Conservation (phyloP, 116 monocot species). For the Zostera marina region DNA sequence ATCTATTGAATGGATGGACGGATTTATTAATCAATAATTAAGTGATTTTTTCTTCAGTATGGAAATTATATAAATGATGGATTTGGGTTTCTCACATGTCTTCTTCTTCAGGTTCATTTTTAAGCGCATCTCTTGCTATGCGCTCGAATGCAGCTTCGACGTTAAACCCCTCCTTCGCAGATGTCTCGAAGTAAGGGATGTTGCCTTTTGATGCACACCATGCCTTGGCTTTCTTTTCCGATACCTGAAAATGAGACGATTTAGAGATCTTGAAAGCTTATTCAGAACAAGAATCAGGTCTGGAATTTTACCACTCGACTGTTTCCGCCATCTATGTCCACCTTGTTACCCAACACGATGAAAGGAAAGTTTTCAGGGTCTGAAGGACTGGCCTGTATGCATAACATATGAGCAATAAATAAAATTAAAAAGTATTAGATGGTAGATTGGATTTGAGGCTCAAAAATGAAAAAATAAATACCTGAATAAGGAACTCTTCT, state of each 20-base stretch:
- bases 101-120: slow-evolving; percentile 92
- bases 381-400: slow-evolving; percentile 58
- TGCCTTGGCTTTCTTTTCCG: slow-evolving; percentile 79
- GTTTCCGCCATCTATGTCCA: slow-evolving; percentile 85
- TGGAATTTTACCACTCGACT: slow-evolving; percentile 47
- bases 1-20: slow-evolving; percentile 6
- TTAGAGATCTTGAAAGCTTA: neutral
- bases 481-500: slow-evolving; percentile 94
- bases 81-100: slow-evolving; percentile 29
- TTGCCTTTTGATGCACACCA: slow-evolving; percentile 95
- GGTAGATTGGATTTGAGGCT: neutral
- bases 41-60: neutral
- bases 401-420: neutral
- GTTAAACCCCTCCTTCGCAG: slow-evolving; percentile 86
- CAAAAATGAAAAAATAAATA: slow-evolving; percentile 3
- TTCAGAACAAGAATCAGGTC: neutral
- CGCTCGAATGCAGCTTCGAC: slow-evolving; percentile 83
- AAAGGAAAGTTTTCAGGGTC: slow-evolving; percentile 94
- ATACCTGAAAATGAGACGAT: slow-evolving; percentile 26
- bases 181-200: slow-evolving; percentile 92
- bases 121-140: slow-evolving; percentile 83
- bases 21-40: neutral
- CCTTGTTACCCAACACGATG: slow-evolving; percentile 83
- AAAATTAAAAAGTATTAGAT: neutral
- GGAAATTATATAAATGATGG: neutral